phyloP scores from a whole-genome alignment of 805 yeast species.

The Hemisphaericaspora nanyangensis region DNA sequence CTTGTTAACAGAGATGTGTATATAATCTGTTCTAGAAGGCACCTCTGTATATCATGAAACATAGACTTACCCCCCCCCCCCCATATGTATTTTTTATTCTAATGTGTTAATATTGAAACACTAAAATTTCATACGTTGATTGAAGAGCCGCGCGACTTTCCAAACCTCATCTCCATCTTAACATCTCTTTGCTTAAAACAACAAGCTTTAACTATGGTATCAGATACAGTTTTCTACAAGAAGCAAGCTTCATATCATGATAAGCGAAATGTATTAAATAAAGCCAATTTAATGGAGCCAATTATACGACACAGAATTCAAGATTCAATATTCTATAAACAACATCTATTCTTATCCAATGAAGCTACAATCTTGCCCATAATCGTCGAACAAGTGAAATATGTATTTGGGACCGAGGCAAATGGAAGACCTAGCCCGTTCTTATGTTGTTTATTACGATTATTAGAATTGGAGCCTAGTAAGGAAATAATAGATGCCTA shows the following conservation, averaged over 20 bases:
- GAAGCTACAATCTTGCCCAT: conserved; percentile 37
- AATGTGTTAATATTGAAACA: no score
- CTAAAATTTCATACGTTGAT: no score
- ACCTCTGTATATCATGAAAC: no score
- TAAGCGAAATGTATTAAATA: conserved; percentile 23
- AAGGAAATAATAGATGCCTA: conserved; percentile 52
- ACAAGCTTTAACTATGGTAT: background rate
- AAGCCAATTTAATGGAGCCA: conserved; percentile 37
- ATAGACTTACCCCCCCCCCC: no score
- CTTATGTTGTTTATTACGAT: conserved; percentile 69
- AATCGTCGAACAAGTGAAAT: conserved; percentile 30
- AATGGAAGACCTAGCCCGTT: conserved; percentile 65
- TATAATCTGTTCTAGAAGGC: no score
- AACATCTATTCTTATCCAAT: conserved; percentile 35
- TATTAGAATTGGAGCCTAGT: conserved; percentile 73
- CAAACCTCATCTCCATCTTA: no score
- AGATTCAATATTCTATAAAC: conserved; percentile 42
- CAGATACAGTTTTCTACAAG: conserved; percentile 6
- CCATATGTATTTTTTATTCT: no score
- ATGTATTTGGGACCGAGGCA: conserved; percentile 57
- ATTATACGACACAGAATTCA: conserved; percentile 40
- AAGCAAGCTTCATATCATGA: conserved; percentile 24
- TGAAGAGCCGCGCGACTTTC: no score
- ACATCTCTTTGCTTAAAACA: no score
- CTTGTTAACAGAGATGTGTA: no score